A percentile compares a stretch with the other conserved stretches of the same genome.
Conservation (phyloP, 768 basidiomycete species). For the Agaricus blazei region DNA sequence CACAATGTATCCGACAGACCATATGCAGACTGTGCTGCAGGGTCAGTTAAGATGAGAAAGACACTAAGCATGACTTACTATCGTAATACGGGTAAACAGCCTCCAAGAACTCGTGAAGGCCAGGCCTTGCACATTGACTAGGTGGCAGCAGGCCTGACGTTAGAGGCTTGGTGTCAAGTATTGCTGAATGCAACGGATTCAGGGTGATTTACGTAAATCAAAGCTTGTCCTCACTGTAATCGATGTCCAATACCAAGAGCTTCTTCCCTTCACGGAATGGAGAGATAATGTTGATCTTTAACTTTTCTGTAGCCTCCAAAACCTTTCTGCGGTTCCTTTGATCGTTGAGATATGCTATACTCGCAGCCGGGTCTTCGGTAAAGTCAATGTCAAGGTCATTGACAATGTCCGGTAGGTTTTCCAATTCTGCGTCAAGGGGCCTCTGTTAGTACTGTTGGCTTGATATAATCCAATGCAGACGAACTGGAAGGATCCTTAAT, state of each 20-base stretch:
- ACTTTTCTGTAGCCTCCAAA: conserved; percentile 60
- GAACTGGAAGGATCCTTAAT: conserved; percentile 73
- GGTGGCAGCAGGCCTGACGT: conserved; percentile 79
- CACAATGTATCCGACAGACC: conserved; percentile 34
- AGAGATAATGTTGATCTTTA: conserved; percentile 68
- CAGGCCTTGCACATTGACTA: conserved; percentile 76
- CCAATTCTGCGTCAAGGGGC: conserved; percentile 42
- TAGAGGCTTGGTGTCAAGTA: conserved; percentile 80
- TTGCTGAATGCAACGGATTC: conserved; percentile 40
- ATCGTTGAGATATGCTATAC: conserved; percentile 65
- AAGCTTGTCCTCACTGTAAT: conserved; percentile 59
- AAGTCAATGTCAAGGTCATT: conserved; percentile 86
- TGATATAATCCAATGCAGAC: conserved; percentile 12
- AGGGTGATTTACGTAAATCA: background rate
- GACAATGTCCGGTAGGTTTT: conserved; percentile 60
- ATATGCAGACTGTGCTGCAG: conserved; percentile 61
- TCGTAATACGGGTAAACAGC: conserved; percentile 80
- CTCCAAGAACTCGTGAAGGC: conserved; percentile 80
- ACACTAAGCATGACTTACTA: conserved; percentile 31
- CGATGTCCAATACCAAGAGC: conserved; percentile 82
- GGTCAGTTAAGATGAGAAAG: background rate
- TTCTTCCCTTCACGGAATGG: conserved; percentile 74
- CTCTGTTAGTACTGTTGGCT: background rate
- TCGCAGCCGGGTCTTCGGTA: conserved; percentile 50
- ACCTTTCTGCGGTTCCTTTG: conserved; percentile 80